Percentiles rank a stretch among this genome's conserved stretches.
Conservation (phyloP, 768 basidiomycete genomes). For the Rhodotorula babjevae region DNA sequence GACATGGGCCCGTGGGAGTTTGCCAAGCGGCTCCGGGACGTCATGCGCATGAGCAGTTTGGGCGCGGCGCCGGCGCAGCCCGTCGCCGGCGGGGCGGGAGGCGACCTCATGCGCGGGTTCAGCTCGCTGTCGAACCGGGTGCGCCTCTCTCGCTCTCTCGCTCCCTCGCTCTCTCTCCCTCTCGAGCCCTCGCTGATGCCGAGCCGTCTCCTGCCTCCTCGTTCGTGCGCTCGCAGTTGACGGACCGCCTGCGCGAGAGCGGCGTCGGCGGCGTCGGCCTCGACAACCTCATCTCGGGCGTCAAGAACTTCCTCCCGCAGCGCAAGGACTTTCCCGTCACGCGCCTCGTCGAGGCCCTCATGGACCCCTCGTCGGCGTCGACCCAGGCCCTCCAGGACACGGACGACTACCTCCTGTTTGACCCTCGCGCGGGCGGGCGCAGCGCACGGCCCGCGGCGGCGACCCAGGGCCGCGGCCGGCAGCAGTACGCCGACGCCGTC, state of each 20-base stretch:
- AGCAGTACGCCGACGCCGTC: conserved; percentile 72
- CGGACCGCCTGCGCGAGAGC: conserved; percentile 86
- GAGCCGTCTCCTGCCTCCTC: too few relatives aligned
- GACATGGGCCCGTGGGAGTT: conserved; percentile 77
- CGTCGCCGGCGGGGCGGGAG: conserved; percentile 54
- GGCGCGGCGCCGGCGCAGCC: conserved; percentile 55
- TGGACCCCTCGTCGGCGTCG: conserved; percentile 91
- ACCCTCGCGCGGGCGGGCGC: conserved; percentile 70
- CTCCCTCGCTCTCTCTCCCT: neutral
- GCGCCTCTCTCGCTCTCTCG: conserved; percentile 41
- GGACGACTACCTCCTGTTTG: conserved; percentile 90
- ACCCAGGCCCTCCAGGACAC: conserved; percentile 93
- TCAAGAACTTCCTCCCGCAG: conserved; percentile 93
- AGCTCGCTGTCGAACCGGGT: conserved; percentile 85
- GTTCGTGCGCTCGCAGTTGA: conserved; percentile 57
- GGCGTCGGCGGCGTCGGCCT: conserved; percentile 60
- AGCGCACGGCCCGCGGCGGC: conserved; percentile 48
- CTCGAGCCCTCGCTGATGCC: neutral
- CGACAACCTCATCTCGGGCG: conserved; percentile 92
- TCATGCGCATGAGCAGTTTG: conserved; percentile 82
- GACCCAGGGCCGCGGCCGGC: conserved; percentile 56
- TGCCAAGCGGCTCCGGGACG: conserved; percentile 82
- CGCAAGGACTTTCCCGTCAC: conserved; percentile 90
- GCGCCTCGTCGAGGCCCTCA: conserved; percentile 86
- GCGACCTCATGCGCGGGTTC: conserved; percentile 89